Evolutionary conservation across 352 stramenopile genomes (phyloP), one percentile per base, ranked within the genome.

Genomic region (Thraustochytrium striatum): DNA sequence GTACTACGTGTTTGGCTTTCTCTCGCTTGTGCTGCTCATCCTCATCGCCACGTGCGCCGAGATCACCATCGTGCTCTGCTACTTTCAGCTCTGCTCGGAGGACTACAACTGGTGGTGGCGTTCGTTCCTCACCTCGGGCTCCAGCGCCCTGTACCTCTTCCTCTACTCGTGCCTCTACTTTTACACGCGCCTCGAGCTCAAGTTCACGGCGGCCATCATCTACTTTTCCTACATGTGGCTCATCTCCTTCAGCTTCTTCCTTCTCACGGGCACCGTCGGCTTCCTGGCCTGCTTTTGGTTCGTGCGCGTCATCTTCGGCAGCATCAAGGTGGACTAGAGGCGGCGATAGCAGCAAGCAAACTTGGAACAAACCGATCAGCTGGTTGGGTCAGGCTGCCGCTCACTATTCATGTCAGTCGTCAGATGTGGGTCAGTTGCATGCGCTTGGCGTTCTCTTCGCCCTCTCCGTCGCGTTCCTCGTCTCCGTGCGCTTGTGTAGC

Each of bases 51-150:
- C 96, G 32, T 98, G 94, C 84, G 95, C 96, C 7, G 96, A 99
- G 85, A 99, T 99, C 85, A 98, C 95, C 53, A 97, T 99, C 83
- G 92, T 99, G 44, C 92, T 99, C 84, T 97, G 90, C 81, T 99
- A 99, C 88, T 99, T 99, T 86, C 96, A 99, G 90, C 93, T 99
- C 13, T 99, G 94, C 84, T 87, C 92, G 35, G 97, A 99, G 87
- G 96, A 99, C 87, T 99, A 99, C 87, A 94, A 98, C 87, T 99
- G 97, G 97, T 99, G 96, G 97, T 99, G 97, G 97, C 91, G 96
- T 72, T 98, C 95, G 58, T 98, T 99, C 85, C 86, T 97, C 62
- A 97, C 97, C 38, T 94, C 92, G 43, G 97, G 95, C 39, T 94
- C 93, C 9, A 99, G 95, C 57, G 96, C 93, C 36, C 83, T 93